phyloP scores from a whole-genome alignment of 1,284 basidiomycete genomes.

The Golubevia pallescens region DNA sequence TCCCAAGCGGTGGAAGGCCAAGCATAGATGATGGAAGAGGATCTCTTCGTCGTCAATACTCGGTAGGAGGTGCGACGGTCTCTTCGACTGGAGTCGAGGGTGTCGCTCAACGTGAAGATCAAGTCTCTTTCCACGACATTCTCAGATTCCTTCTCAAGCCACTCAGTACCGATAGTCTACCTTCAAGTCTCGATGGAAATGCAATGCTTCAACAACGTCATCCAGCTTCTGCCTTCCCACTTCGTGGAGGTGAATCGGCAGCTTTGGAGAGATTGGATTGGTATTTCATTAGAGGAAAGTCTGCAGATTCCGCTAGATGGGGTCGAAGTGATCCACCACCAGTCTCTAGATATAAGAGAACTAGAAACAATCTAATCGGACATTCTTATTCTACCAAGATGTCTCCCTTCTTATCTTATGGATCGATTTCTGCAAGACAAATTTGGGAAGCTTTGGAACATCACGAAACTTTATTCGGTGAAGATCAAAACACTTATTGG shows the following conservation, averaged over 20 bases:
- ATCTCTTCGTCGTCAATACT: neutral
- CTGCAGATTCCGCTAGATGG: slow-evolving; percentile 45
- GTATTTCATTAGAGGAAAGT: slow-evolving; percentile 56
- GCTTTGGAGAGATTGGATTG: slow-evolving; percentile 51
- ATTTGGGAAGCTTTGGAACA: slow-evolving; percentile 52
- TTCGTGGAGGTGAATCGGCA: slow-evolving; percentile 50
- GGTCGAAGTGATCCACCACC: slow-evolving; percentile 52
- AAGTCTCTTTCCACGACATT: slow-evolving; percentile 56
- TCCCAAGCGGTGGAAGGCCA: neutral
- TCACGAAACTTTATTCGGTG: slow-evolving; percentile 51
- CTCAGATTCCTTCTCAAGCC: slow-evolving; percentile 42
- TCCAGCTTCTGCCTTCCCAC: slow-evolving; percentile 46
- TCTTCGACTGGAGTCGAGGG: slow-evolving; percentile 11
- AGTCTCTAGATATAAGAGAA: slow-evolving; percentile 55
- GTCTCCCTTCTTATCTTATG: slow-evolving; percentile 55
- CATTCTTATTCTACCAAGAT: slow-evolving; percentile 57
- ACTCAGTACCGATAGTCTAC: slow-evolving; percentile 40
- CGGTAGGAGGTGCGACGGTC: neutral
- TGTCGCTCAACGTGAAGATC: slow-evolving; percentile 35
- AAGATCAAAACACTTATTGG: slow-evolving; percentile 58
- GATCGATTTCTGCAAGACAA: slow-evolving; percentile 41
- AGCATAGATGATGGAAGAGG: too few relatives aligned
- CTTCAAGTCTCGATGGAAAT: slow-evolving; percentile 33
- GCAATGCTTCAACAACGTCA: slow-evolving; percentile 47
- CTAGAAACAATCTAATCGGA: slow-evolving; percentile 53